Evolutionary conservation across 1,284 basidiomycete species (phyloP).

Genomic region (Tylopilus orsonianus): DNA sequence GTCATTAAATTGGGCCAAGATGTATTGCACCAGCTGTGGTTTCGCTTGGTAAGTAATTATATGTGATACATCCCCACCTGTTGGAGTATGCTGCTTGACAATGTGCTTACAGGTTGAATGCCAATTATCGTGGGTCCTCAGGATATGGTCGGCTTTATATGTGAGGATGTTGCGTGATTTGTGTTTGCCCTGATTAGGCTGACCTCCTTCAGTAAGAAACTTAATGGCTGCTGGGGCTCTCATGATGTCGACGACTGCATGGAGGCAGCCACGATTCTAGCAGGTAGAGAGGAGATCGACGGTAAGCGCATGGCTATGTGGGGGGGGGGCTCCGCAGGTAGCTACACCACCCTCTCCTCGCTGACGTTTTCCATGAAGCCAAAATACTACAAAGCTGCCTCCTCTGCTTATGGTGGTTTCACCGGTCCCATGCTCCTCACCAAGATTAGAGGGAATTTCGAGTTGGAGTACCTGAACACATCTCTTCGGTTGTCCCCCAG

Average conservation of each 20-base stretch:
- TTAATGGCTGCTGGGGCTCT: constrained; percentile 20
- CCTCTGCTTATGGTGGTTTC: constrained; percentile 50
- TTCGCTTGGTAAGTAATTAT: constrained; percentile 22
- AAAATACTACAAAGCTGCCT: constrained; percentile 26
- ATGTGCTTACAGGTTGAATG: constrained; percentile 16
- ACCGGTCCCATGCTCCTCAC: constrained; percentile 47
- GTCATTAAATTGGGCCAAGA: constrained; percentile 21
- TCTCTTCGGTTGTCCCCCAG: constrained; percentile 43
- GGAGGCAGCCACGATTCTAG: constrained; percentile 9
- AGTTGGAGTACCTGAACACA: constrained; percentile 49
- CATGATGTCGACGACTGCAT: constrained; percentile 20
- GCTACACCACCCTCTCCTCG: constrained; percentile 54
- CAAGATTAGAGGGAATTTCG: constrained; percentile 62
- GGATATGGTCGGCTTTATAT: constrained; percentile 24
- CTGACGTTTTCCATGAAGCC: constrained; percentile 38
- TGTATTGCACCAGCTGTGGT: constrained; percentile 30
- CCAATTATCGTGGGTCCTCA: constrained; percentile 29
- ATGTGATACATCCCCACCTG: not conserved
- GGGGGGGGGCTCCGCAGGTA: constrained; percentile 60
- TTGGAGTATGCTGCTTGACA: not conserved
- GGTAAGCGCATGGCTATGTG: constrained; percentile 55
- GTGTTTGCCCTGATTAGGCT: not conserved
- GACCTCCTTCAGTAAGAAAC: constrained; percentile 12
- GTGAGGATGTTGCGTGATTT: constrained; percentile 4
- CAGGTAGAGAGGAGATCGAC: constrained; percentile 10